Conservation (phyloP, 306 rosid species). For the Begonia loranthoides region DNA sequence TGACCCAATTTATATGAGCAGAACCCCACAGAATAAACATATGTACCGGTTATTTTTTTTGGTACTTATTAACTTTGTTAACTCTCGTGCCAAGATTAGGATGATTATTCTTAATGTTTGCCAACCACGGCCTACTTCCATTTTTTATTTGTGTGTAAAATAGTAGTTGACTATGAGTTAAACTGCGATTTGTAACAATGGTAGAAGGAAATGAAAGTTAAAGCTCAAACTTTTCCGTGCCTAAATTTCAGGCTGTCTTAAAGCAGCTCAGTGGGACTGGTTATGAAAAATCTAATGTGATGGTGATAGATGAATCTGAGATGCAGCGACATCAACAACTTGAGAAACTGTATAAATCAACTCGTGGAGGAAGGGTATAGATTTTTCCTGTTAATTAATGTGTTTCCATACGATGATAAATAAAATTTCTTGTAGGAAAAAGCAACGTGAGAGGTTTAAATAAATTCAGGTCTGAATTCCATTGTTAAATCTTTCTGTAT, state of each 20-base stretch:
- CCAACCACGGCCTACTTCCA: too few relatives aligned
- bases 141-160: too few relatives aligned
- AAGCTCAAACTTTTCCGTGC: background rate
- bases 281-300: conserved; percentile 75
- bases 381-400: background rate
- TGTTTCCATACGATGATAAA: background rate
- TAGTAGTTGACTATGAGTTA: too few relatives aligned
- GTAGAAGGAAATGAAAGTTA: background rate
- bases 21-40: too few relatives aligned
- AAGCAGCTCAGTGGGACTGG: conserved; percentile 84
- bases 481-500: too few relatives aligned
- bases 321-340: conserved; percentile 94
- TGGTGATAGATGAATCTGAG: conserved; percentile 91
- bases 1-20: too few relatives aligned
- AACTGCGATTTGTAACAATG: too few relatives aligned
- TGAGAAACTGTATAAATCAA: conserved; percentile 66
- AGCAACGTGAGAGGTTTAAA: background rate
- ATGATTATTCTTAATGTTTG: too few relatives aligned
- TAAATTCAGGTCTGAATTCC: too few relatives aligned
- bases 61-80: too few relatives aligned
- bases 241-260: conserved; percentile 56
- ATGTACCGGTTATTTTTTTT: too few relatives aligned
- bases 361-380: conserved; percentile 79
- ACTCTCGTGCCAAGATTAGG: too few relatives aligned
- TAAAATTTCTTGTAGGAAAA: background rate